Base-by-base conservation (phyloP, 441 rosid species). In the Lepidium campestre region DNA sequence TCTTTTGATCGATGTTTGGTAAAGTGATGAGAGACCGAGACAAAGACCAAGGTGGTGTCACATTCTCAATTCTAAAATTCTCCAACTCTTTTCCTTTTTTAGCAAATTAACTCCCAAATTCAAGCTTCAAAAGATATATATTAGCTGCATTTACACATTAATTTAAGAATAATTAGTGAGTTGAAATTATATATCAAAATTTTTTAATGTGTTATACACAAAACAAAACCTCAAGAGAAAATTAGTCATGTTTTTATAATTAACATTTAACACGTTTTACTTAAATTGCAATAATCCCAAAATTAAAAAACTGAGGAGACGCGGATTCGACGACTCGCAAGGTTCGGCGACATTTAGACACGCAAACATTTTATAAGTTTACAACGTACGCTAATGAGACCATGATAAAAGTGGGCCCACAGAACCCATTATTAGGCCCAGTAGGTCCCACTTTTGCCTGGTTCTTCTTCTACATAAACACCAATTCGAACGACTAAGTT, bases 381-480 rank as follows among this genome's bases (percentile, higher is more conserved):
- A 62, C 66, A 25, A 57, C 71, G 60, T 46, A 45, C 18, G 63
- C 18, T 49, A 62, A 62, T 35, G 13, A 44, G 48, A 69, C 47
- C 39, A 52, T 60, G 8, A 31, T 11, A 39, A 59, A 70, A 19
- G 58, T 57, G 54, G 71, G 66, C 41, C 76, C 70, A 31, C 4
- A 0, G 20, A 48, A 47, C 66, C 64, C 60, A 48, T 57, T 40
- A 13, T 57, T 72, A 57, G 66, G 66, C 75, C 60, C 75, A 65
- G 65, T 71, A 57, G 75, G 70, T 64, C 69, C 57, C 75, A 62
- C 69, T 8, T 2, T 1, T 6, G 22, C 47, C 50, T n/a, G 9
- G 22, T n/a, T 71, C 53, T 39, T 31, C 71, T 41, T 46, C 75
- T 72, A 72, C 71, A 57, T 72, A 72, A 48, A 65, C 71, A 65